Conservation (phyloP, 495 filamentous ascomycete species). For the Aspergillus bertholletiae region DNA sequence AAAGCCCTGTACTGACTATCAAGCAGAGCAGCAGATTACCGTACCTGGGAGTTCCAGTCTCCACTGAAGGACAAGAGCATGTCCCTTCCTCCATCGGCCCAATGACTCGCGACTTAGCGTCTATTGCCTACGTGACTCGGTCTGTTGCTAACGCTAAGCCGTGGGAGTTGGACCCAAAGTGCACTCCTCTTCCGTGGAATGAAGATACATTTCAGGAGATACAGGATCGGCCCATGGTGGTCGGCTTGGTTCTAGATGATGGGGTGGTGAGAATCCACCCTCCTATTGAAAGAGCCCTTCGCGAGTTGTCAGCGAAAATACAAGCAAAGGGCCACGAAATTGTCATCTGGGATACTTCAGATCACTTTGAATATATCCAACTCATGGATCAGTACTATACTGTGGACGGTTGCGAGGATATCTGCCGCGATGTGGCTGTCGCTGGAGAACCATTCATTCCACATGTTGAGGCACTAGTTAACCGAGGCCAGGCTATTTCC, state of each 20-base stretch:
- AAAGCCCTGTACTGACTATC: background rate
- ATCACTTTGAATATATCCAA: constrained; percentile 41
- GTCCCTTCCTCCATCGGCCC: constrained; percentile 50
- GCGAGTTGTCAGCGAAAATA: constrained; percentile 32
- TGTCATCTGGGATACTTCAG: constrained; percentile 40
- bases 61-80: constrained; percentile 52
- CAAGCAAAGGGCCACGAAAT: constrained; percentile 44
- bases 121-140: constrained; percentile 37
- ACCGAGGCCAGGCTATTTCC: constrained; percentile 47
- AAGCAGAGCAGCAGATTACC: constrained; percentile 42
- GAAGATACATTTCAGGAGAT: constrained; percentile 33
- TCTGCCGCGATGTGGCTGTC: constrained; percentile 41
- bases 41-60: constrained; percentile 44
- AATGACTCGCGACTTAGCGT: constrained; percentile 43
- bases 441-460: constrained; percentile 55
- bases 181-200: constrained; percentile 45
- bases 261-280: constrained; percentile 49
- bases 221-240: constrained; percentile 38
- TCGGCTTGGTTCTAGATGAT: constrained; percentile 48
- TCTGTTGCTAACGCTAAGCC: constrained; percentile 35
- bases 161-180: constrained; percentile 46
- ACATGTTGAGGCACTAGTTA: constrained; percentile 42
- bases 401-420: constrained; percentile 54
- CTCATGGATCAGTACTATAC: constrained; percentile 51
- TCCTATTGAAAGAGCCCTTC: constrained; percentile 41